Percentiles rank a stretch among this genome's conserved stretches.
These are phyloP conservation scores for Amphichorda felina DNA, from an alignment of 2,329 filamentous ascomycete genomes.

Conservation along the genomic window DNA sequence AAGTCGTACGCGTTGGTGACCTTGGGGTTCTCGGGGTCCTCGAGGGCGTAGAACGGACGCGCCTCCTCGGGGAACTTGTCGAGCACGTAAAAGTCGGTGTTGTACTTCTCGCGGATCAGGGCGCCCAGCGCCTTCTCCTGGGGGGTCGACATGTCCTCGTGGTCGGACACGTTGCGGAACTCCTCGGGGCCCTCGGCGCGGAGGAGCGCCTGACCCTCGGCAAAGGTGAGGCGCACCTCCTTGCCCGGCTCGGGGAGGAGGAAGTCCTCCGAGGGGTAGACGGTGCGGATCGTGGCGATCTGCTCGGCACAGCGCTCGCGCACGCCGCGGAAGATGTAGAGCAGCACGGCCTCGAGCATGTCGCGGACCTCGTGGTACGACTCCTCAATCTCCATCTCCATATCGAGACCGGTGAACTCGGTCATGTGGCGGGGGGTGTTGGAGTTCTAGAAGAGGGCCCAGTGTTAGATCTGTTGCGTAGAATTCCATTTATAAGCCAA, in stretches of 20 bases:
- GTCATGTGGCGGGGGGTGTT: conserved; percentile 3
- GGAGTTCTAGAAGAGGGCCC: background rate
- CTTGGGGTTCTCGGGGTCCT: conserved; percentile 36
- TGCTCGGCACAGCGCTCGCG: conserved; percentile 55
- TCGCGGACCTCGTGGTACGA: conserved; percentile 64
- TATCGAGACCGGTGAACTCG: conserved; percentile 73
- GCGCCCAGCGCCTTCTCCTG: conserved; percentile 84
- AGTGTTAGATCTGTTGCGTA: too few relatives aligned
- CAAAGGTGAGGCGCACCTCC: conserved; percentile 66
- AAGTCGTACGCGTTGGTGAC: conserved; percentile 66
- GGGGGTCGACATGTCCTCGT: conserved; percentile 69
- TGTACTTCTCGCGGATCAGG: conserved; percentile 77
- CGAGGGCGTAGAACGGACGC: conserved; percentile 88
- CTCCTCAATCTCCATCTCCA: conserved; percentile 81
- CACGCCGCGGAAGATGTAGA: conserved; percentile 71
- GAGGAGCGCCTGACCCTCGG: conserved; percentile 66
- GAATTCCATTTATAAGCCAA: too few relatives aligned
- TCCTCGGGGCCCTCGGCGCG: conserved; percentile 61
- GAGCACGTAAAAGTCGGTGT: conserved; percentile 91
- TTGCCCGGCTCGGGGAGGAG: conserved; percentile 64
- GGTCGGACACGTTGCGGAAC: conserved; percentile 55
- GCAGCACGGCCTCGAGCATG: conserved; percentile 61
- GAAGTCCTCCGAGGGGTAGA: conserved; percentile 70
- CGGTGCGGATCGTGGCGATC: conserved; percentile 58
- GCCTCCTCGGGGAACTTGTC: conserved; percentile 91